Evolutionary conservation across 805 yeast genomes (phyloP), one percentile per base, ranked within the genome.

Genomic region (Clavispora carvajalis): DNA sequence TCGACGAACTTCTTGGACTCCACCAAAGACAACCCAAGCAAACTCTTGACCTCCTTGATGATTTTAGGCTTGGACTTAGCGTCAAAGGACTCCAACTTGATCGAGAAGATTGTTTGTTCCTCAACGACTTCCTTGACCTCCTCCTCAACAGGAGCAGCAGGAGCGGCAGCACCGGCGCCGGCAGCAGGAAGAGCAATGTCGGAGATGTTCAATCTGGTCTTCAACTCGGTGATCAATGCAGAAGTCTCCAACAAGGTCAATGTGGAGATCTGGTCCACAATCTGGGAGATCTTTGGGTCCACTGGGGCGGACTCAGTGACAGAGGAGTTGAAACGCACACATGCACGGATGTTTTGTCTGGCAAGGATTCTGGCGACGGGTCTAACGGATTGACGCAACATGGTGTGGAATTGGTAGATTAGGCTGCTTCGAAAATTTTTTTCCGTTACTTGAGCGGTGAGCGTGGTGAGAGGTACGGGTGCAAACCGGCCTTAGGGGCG

Each of bases 1-100:
- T 93, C 99, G 43, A 93, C 99, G 52, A 93, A 86, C 73, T 93
- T 93, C 81, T 93, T 93, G 47, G 97, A 86, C 63, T 93, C 98
- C 46, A 93, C 99, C 54, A 93, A 76, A 6, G 96, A 87, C 56
- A 93, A 75, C 12, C 96, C 96, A 58, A 93, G 76, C 59, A 91
- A 72, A 46, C 84, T 76, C 74, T 93, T 93, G 55, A 93, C 95
- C 71, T 93, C 99, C 74, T 93, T 93, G 63, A 93, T 93, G 65
- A 93, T 80, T 83, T 93, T 93, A 45, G 99, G 96, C 76, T 93
- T 93, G 43, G 95, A 68, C 71, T 89, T 90, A 44, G 98, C 79
- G 57, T 93, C 99, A 56, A 93, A 90, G 31, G 91, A 77, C 63
- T 91, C 98, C 58, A 91, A 80, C 71, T 91, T 93, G 62, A 91